Conservation (phyloP, 192 early-diverging fungal genomes). For the Phlyctochytrium bullatum region DNA sequence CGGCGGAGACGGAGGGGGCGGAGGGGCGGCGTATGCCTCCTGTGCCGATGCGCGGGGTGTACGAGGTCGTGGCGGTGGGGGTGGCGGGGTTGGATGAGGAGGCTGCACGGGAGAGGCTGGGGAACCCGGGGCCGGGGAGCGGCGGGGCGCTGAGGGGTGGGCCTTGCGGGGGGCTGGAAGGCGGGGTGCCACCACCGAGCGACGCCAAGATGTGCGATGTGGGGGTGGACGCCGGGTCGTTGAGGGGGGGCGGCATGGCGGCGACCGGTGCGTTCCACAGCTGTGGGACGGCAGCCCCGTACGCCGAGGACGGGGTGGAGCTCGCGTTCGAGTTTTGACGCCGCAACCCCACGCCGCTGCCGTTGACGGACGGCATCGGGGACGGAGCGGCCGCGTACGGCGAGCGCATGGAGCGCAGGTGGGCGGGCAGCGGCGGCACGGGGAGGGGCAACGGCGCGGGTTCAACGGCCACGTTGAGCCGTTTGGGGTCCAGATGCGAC, state of each 20-base stretch:
- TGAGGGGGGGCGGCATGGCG: too few species aligned
- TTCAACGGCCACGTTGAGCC: constrained; percentile 9
- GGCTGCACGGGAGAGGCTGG: neutral
- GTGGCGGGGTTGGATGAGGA: neutral
- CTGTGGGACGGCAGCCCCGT: too few species aligned
- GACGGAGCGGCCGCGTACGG: neutral
- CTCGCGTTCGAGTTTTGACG: neutral
- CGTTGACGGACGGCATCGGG: neutral
- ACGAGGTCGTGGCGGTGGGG: neutral
- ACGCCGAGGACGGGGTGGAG: too few species aligned
- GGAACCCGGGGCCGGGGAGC: neutral
- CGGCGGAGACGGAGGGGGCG: neutral
- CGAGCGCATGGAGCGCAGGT: neutral
- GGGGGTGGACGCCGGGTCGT: too few species aligned
- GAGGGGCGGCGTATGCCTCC: too few species aligned
- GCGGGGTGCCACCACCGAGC: neutral
- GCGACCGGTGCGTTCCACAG: too few species aligned
- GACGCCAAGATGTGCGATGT: neutral
- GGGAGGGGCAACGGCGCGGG: constrained; percentile 21
- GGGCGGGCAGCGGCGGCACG: constrained; percentile 2
- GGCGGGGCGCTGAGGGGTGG: neutral
- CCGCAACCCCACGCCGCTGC: constrained; percentile 1
- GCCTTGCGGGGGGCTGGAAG: neutral
- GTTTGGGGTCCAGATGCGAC: constrained; percentile 19
- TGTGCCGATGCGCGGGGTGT: too few species aligned